Conservation (phyloP, 2,329 filamentous ascomycete genomes). For the Ophiocordyceps camponoti-leonardi region DNA sequence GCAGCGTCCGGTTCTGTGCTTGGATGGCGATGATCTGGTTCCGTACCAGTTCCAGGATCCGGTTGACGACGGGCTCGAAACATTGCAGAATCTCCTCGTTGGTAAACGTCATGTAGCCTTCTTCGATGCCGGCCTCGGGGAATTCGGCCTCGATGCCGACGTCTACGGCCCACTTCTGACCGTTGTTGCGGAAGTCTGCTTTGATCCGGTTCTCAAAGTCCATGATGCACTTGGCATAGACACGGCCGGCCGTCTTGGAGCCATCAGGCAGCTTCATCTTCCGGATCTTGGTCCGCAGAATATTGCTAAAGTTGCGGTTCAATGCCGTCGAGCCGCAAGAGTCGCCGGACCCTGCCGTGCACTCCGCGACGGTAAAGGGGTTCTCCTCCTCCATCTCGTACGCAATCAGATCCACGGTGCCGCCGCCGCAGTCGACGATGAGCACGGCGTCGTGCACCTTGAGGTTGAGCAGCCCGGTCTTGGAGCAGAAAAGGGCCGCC, state of each 20-base stretch:
- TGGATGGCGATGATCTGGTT: conserved; percentile 99
- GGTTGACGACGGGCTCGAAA: conserved; percentile 95
- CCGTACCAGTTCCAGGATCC: conserved; percentile 85
- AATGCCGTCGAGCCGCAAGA: conserved; percentile 96
- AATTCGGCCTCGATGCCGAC: conserved; percentile 98
- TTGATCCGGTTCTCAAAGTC: conserved; percentile 99
- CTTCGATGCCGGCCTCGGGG: conserved; percentile 92
- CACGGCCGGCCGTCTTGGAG: conserved; percentile 91
- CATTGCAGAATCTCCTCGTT: conserved; percentile 98
- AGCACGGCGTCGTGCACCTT: conserved; percentile 98
- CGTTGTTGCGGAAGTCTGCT: conserved; percentile 97
- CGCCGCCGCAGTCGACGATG: conserved; percentile 96
- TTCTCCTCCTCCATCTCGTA: conserved; percentile 98
- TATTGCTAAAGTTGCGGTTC: conserved; percentile 97
- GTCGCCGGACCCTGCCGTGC: conserved; percentile 91
- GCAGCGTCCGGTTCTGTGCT: conserved; percentile 81
- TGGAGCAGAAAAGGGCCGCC: conserved; percentile 92
- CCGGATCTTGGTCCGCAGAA: conserved; percentile 88
- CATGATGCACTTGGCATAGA: conserved; percentile 99
- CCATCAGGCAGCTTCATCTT: conserved; percentile 99
- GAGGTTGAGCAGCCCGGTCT: conserved; percentile 86
- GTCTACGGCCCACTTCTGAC: conserved; percentile 97
- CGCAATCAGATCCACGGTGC: conserved; percentile 95
- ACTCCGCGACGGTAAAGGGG: conserved; percentile 92
- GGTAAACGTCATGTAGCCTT: conserved; percentile 99